phyloP scores from a whole-genome alignment of 192 early-diverging fungal genomes.

The Obelidium mucronatum region DNA sequence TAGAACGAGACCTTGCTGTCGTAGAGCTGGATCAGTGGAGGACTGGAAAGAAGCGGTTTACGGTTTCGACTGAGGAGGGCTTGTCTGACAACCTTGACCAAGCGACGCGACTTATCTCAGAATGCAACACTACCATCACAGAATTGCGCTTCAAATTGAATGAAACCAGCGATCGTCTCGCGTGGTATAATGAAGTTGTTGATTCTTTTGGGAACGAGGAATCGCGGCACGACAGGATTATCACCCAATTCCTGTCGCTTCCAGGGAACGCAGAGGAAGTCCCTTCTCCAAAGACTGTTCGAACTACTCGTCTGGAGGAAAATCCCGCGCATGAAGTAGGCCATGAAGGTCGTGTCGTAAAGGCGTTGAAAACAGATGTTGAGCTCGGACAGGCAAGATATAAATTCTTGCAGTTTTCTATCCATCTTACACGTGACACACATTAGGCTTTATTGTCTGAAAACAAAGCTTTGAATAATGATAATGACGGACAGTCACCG shows the following conservation, averaged over 20 bases:
- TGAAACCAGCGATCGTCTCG: slow-evolving; percentile 53
- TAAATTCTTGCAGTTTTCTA: background rate
- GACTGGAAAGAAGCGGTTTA: background rate
- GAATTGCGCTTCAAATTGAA: slow-evolving; percentile 45
- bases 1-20: slow-evolving; percentile 42
- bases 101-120: background rate
- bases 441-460: background rate
- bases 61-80: background rate
- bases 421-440: background rate
- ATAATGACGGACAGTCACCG: background rate
- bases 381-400: slow-evolving; percentile 34
- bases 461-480: background rate
- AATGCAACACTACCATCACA: slow-evolving; percentile 50
- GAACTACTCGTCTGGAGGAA: background rate
- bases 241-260: background rate
- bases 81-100: background rate
- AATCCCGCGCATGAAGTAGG: slow-evolving; percentile 20
- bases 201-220: slow-evolving; percentile 31
- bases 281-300: background rate
- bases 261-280: slow-evolving; percentile 6
- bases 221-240: slow-evolving; percentile 8
- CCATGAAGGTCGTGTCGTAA: slow-evolving; percentile 40
- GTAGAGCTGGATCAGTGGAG: slow-evolving; percentile 44
- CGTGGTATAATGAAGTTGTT: slow-evolving; percentile 60
- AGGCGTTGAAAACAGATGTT: slow-evolving; percentile 41